A percentile compares a stretch with the other conserved stretches of the same genome.
phyloP scores from a whole-genome alignment of 78 protist species.

The Tieghemostelium lacteum region DNA sequence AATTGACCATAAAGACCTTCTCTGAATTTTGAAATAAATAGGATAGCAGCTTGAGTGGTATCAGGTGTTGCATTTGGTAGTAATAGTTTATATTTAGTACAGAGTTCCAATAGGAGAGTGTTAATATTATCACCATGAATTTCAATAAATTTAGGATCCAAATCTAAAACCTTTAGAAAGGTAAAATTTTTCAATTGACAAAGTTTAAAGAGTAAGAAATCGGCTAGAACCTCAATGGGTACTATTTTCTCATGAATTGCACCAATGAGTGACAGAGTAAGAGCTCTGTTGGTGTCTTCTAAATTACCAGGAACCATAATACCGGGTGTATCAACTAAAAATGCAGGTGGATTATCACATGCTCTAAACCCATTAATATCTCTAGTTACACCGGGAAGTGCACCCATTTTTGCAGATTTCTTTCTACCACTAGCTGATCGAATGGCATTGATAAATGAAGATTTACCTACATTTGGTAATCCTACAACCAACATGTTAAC shows the following conservation, averaged over 20 bases:
- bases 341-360: conserved; percentile 66
- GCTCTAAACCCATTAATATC: conserved; percentile 56
- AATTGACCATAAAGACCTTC: conserved; percentile 52
- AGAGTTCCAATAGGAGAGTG: not conserved
- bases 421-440: conserved; percentile 25
- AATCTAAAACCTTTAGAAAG: conserved; percentile 4
- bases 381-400: conserved; percentile 74
- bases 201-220: conserved; percentile 43
- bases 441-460: conserved; percentile 48
- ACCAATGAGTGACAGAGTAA: conserved; percentile 34
- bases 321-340: conserved; percentile 80
- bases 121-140: conserved; percentile 29
- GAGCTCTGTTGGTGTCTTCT: conserved; percentile 19
- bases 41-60: conserved; percentile 26
- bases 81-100: conserved; percentile 2
- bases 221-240: not conserved
- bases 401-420: conserved; percentile 68
- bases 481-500: conserved; percentile 59
- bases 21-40: conserved; percentile 19
- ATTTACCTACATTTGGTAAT: conserved; percentile 78
- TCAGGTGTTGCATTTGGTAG: not conserved
- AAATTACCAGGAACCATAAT: conserved; percentile 74
- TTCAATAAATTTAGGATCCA: not conserved
- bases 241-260: conserved; percentile 37
- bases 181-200: conserved; percentile 12